Base-by-base conservation (phyloP, 305 asterid species). In the Fraxinus ornus region DNA sequence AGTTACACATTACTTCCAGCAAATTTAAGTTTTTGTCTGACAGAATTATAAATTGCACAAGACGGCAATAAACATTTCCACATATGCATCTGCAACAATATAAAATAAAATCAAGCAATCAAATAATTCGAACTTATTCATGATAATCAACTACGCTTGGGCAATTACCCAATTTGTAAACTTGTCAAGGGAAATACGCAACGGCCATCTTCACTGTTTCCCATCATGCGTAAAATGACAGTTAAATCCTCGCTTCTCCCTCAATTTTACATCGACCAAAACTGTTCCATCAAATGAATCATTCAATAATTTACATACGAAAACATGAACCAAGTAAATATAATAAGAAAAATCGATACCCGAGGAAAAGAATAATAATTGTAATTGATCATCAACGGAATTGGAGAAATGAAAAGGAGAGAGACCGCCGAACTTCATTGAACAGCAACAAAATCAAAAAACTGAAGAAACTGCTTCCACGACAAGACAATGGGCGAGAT, bases 101-200 rank as follows among this genome's bases (percentile, higher is more conserved):
- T 36, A 36, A 36, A 36, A 36, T 36, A 36, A 21, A 62, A 22
- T 24, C 33, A 62, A 62, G 33, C 30, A 62, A 62, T 26, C 73
- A 8, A 26, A 22, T 41, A 10, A 47, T 68, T 55, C n/a, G n/a
- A n/a, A n/a, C n/a, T n/a, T n/a, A n/a, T n/a, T n/a, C n/a, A n/a
- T n/a, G n/a, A n/a, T n/a, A n/a, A n/a, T n/a, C n/a, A n/a, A n/a
- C n/a, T n/a, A n/a, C n/a, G n/a, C n/a, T n/a, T n/a, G n/a, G n/a
- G n/a, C n/a, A n/a, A n/a, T n/a, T 83, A 88, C 92, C 92, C 91
- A 79, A 88, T 88, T 85, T 89, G 92, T 86, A 89, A 80, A 75
- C 89, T 86, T 75, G 92, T 88, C 78, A 89, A 80, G 28, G 91
- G 88, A 77, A 85, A 89, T 33, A 88, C 80, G 79, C 73, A 86